Conservation (phyloP, 140 eudicot species). For the Stevia rebaudiana region DNA sequence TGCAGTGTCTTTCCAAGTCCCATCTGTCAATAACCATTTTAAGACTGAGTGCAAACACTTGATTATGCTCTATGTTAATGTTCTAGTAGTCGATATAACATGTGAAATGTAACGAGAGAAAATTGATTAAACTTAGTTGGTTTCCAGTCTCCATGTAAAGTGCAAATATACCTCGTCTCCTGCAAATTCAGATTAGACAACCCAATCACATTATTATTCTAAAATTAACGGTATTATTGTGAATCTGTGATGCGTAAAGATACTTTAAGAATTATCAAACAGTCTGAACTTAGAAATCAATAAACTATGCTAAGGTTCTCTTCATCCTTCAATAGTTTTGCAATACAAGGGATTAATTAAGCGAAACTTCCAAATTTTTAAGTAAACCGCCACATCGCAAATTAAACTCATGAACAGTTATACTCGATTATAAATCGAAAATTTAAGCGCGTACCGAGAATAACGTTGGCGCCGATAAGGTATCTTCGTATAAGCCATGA, state of each 20-base stretch:
- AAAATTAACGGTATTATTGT: neutral
- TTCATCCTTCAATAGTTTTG: neutral
- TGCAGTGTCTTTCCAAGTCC: slow-evolving; percentile 98
- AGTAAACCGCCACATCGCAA: neutral
- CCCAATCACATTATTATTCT: slow-evolving; percentile 18
- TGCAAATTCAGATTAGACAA: slow-evolving; percentile 34
- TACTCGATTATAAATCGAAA: neutral
- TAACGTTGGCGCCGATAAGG: slow-evolving; percentile 82
- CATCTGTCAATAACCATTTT: slow-evolving; percentile 53
- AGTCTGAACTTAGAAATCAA: neutral
- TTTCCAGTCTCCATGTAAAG: slow-evolving; percentile 14
- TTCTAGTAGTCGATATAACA: slow-evolving; percentile 6
- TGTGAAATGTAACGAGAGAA: neutral
- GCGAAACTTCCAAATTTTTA: neutral
- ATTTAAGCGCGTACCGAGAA: slow-evolving; percentile 49
- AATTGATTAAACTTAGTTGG: neutral
- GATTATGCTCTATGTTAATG: neutral
- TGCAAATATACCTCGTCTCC: slow-evolving; percentile 61
- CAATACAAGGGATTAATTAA: neutral
- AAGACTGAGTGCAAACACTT: slow-evolving; percentile 8
- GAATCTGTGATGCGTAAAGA: neutral
- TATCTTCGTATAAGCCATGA: slow-evolving; percentile 85
- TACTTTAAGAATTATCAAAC: neutral
- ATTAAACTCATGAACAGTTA: neutral
- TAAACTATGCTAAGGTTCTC: neutral